phyloP scores from a whole-genome alignment of 176 grass and related monocot genomes.

The Oryza officinalis region DNA sequence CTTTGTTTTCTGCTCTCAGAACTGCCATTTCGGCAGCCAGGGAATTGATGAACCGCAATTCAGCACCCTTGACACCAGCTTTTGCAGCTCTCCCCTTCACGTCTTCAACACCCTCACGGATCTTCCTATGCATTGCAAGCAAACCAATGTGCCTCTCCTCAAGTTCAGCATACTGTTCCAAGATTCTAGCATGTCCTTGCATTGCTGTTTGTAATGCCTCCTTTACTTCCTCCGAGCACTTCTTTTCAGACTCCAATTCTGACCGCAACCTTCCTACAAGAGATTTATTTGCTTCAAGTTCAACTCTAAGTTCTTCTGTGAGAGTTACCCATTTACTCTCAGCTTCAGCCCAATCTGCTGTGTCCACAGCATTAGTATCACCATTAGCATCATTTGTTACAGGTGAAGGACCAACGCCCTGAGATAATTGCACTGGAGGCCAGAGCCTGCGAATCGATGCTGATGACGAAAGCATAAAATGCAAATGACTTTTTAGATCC shows the following conservation, averaged over 20 bases:
- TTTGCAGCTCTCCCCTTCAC: conserved; percentile 73
- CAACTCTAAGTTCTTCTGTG: conserved; percentile 79
- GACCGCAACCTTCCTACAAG: conserved; percentile 51
- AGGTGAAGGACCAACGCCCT: conserved; percentile 39
- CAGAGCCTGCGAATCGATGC: conserved; percentile 45
- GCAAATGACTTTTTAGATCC: conserved; percentile 80
- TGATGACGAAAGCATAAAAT: conserved; percentile 65
- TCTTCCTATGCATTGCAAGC: conserved; percentile 71
- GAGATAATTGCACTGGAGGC: conserved; percentile 39
- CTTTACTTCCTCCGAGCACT: conserved; percentile 82
- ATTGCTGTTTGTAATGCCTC: conserved; percentile 91
- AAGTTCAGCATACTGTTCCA: conserved; percentile 97
- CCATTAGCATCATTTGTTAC: conserved; percentile 51
- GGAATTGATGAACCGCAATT: conserved; percentile 73
- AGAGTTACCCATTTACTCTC: conserved; percentile 87
- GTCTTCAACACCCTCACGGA: conserved; percentile 81
- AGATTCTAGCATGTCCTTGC: conserved; percentile 82
- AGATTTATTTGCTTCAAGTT: conserved; percentile 67
- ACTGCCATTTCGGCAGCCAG: conserved; percentile 77
- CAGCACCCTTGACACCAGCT: conserved; percentile 67
- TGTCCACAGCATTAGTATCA: conserved; percentile 41
- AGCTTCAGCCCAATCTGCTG: conserved; percentile 53
- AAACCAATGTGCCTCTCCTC: conserved; percentile 91
- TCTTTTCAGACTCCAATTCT: conserved; percentile 83
- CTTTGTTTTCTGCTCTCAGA: conserved; percentile 69